phyloP scores from a whole-genome alignment of 306 rosid genomes.

The Sophora flavescens region DNA sequence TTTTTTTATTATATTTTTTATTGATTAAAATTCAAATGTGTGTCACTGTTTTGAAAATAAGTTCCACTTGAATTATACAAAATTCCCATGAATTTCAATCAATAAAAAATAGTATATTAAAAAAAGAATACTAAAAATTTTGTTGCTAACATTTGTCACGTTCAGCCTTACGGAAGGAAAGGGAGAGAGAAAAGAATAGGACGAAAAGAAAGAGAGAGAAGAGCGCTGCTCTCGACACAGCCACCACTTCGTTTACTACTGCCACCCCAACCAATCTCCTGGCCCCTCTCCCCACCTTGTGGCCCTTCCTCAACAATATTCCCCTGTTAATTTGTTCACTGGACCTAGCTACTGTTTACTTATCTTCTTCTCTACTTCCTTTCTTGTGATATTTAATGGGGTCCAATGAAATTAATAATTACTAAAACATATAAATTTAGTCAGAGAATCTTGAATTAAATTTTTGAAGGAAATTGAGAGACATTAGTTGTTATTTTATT shows the following conservation, averaged over 20 bases:
- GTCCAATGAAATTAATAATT: conserved; percentile 11
- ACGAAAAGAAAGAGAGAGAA: neutral
- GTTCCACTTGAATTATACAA: too few relatives aligned
- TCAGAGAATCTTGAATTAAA: too few relatives aligned
- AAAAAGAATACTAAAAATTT: too few relatives aligned
- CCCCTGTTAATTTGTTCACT: too few relatives aligned
- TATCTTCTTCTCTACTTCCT: neutral
- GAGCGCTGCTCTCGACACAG: conserved; percentile 49
- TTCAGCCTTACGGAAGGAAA: too few relatives aligned
- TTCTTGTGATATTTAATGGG: conserved; percentile 22
- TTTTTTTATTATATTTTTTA: too few relatives aligned
- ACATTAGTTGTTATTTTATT: neutral
- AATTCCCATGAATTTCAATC: too few relatives aligned
- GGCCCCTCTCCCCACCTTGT: neutral
- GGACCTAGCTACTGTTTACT: too few relatives aligned
- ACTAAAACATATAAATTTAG: neutral
- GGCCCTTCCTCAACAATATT: conserved; percentile 31
- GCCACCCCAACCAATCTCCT: conserved; percentile 39
- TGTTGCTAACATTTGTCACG: too few relatives aligned
- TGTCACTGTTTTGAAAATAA: too few relatives aligned
- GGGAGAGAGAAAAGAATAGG: neutral
- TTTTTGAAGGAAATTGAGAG: conserved; percentile 8
- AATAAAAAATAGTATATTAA: too few relatives aligned
- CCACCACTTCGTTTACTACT: conserved; percentile 53
- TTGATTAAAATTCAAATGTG: too few relatives aligned